These are phyloP conservation scores for Boletus reticulatus DNA, from an alignment of 768 basidiomycete genomes.

Conservation along the genomic window DNA sequence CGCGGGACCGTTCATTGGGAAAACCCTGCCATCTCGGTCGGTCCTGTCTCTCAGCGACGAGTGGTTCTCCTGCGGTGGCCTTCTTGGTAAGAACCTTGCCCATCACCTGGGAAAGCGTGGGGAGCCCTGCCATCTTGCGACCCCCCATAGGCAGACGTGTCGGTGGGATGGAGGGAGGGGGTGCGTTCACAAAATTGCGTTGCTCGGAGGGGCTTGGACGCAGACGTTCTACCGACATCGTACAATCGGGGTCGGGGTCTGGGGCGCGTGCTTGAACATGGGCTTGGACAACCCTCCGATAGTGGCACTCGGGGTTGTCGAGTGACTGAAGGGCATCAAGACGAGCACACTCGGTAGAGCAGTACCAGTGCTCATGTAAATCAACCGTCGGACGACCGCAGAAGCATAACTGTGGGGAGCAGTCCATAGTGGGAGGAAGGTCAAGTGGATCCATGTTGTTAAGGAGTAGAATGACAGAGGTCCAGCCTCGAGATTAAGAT, in stretches of 20 bases:
- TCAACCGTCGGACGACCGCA: conserved; percentile 24
- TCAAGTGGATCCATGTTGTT: not conserved
- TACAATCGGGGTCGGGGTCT: conserved; percentile 5
- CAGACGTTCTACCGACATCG: conserved; percentile 9
- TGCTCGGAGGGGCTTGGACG: not conserved
- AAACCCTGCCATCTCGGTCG: conserved; percentile 1
- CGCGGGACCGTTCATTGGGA: not conserved
- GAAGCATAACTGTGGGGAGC: conserved; percentile 18
- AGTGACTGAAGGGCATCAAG: conserved; percentile 28
- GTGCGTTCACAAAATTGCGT: not conserved
- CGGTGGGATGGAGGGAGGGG: not conserved
- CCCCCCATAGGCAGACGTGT: not conserved
- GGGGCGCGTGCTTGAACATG: conserved; percentile 1
- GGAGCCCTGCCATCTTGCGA: conserved; percentile 1
- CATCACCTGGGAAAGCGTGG: conserved; percentile 21
- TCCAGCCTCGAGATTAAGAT: not conserved
- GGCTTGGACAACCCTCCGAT: conserved; percentile 24
- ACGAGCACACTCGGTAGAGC: conserved; percentile 28
- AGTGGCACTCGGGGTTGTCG: conserved; percentile 20
- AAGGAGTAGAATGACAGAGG: not conserved
- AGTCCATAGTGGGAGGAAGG: conserved; percentile 10
- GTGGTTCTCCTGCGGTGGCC: not conserved
- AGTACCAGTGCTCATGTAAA: conserved; percentile 30
- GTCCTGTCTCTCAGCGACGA: not conserved
- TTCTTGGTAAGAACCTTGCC: conserved; percentile 7